These are phyloP conservation scores for Dryas octopetala DNA, from an alignment of 306 rosid species.

Conservation along the genomic window DNA sequence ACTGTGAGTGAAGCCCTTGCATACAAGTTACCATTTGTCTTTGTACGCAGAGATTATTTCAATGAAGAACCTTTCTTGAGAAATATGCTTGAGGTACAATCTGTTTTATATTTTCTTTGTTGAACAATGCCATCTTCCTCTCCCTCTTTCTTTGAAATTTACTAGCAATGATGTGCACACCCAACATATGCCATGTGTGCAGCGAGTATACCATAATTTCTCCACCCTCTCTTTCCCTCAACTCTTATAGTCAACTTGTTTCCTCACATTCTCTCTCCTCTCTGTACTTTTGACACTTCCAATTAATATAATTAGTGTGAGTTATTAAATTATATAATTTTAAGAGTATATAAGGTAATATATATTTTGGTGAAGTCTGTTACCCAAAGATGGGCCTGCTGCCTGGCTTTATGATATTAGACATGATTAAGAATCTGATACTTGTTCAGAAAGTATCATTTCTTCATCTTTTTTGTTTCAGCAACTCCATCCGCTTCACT, in stretches of 20 bases:
- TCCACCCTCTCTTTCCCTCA: no score
- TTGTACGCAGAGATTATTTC: constrained; percentile 97
- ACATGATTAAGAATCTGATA: background rate
- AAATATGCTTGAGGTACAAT: constrained; percentile 92
- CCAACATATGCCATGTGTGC: no score
- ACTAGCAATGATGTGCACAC: background rate
- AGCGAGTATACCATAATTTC: no score
- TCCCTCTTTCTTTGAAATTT: background rate
- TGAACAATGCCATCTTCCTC: constrained; percentile 3
- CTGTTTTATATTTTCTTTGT: background rate
- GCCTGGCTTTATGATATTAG: no score
- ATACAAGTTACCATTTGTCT: constrained; percentile 88
- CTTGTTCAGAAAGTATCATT: background rate
- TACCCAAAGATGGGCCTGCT: background rate
- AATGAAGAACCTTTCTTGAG: constrained; percentile 97
- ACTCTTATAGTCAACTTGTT: no score
- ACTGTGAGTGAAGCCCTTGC: constrained; percentile 93
- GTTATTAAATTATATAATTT: background rate
- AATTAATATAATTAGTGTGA: background rate
- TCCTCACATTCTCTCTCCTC: background rate
- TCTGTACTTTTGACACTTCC: background rate
- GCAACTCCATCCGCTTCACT: constrained; percentile 4
- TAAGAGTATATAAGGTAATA: background rate
- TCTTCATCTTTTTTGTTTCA: constrained; percentile 15
- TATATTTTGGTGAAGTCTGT: background rate